Evolutionary conservation across 805 yeast genomes (phyloP), one percentile per base, ranked within the genome.

Genomic region (Pichia manshurica): DNA sequence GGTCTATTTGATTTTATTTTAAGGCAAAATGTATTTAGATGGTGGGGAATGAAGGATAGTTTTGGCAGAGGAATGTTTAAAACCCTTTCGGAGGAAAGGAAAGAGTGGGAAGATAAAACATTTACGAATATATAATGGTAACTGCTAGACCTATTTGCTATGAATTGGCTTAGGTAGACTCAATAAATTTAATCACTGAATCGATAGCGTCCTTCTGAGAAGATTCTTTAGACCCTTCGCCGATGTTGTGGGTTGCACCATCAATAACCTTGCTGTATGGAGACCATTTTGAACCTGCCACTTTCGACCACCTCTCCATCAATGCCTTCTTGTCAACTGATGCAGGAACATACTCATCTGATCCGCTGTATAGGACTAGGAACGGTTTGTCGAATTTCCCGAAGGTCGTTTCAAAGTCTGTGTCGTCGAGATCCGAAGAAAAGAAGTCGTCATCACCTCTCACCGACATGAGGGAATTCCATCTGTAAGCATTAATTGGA

Each of bases 391-490:
- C 53, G 5, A 86, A 56, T 37, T 63, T 64, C 2, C 87, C 90
- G 62, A 87, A 87, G 0, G 84, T 72, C 3, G 53, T 31, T 4
- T 57, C 47, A 28, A 70, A 59, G 31, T 69, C 76, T 0, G 69
- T 71, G 13, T 63, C 70, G 0, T 74, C 55, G 44, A 87, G 63
- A 64, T 86, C 88, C 10, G 79, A 67, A 1, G 59, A 55, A 62
- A 87, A 87, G 59, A 46, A 87, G 65, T 87, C 96, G 59, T 87
- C 96, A 56, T 82, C 91, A 2, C 95, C 95, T 19, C 78, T 69
- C 5, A 63, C 63, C 9, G 68, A 61, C 25, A 73, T 64, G 37
- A 87, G 65, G 0, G 95, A 82, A 35, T 82, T 62, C 79, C 87
- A 87, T 56, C 96, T 73, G 53, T 81, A 75, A 0, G 89, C 91